A percentile compares a stretch with the other conserved stretches of the same genome.
phyloP scores from a whole-genome alignment of 495 filamentous ascomycete species.

The Penicillium canescens region DNA sequence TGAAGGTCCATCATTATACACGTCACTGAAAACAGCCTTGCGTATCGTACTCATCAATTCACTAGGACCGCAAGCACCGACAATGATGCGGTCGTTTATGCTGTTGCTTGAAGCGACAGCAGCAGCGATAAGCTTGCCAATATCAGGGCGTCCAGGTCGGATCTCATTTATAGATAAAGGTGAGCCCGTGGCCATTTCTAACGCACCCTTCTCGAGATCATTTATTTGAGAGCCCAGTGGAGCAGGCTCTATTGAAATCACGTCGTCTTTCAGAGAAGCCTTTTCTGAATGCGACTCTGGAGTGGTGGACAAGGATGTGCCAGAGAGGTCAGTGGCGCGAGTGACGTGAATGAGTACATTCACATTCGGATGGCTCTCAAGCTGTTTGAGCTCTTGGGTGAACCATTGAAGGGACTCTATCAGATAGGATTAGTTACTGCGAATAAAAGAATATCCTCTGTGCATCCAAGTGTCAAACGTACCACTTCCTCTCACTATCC shows the following conservation, averaged over 20 bases:
- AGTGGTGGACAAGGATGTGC: neutral
- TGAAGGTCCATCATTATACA: neutral
- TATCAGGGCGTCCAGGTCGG: neutral
- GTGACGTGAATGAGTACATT: conserved; percentile 6
- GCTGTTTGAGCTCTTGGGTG: neutral
- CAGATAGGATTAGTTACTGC: neutral
- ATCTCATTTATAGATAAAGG: neutral
- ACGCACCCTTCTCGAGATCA: neutral
- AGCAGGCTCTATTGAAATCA: neutral
- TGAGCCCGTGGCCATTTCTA: neutral
- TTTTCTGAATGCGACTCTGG: neutral
- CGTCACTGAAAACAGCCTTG: neutral
- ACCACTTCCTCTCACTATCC: conserved; percentile 5
- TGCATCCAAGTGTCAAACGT: neutral
- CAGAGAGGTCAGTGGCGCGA: neutral
- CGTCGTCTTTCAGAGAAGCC: neutral
- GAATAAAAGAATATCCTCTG: neutral
- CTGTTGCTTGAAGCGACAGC: neutral
- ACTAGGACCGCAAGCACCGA: conserved; percentile 5
- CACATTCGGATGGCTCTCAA: conserved; percentile 3
- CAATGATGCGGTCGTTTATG: conserved; percentile 2
- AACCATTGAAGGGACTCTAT: conserved; percentile 3
- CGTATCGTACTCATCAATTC: neutral
- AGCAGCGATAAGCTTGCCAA: neutral
- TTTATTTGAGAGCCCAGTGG: neutral